Percentiles rank a stretch among this genome's conserved stretches.
phyloP scores from a whole-genome alignment of 176 grass and related monocot species.

The Triticum timopheevii region DNA sequence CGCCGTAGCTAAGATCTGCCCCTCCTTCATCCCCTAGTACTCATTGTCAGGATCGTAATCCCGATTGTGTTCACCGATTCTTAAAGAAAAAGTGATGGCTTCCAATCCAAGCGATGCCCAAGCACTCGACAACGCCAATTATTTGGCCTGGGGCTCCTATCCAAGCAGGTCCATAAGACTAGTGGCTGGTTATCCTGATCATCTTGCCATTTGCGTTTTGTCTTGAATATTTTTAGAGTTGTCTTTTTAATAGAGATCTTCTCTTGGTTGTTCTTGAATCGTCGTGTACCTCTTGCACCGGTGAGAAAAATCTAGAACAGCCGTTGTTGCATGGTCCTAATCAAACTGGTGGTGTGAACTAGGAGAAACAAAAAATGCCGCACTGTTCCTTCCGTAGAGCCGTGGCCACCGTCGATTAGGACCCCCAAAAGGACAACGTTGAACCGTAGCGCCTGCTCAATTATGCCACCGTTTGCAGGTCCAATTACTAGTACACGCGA shows the following conservation, averaged over 20 bases:
- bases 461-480: constrained; percentile 12
- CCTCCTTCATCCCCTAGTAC: no score
- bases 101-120: no score
- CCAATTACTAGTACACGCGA: not conserved
- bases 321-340: not conserved
- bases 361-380: not conserved
- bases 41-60: no score
- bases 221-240: no score
- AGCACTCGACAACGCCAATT: no score
- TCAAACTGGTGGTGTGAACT: not conserved
- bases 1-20: no score
- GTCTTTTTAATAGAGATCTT: not conserved
- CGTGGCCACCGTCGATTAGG: constrained; percentile 28
- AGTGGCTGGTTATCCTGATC: no score
- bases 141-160: no score
- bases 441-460: constrained; percentile 25
- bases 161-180: no score
- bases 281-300: not conserved
- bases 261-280: not conserved
- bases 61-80: no score
- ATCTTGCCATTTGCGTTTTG: no score
- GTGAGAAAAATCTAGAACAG: not conserved
- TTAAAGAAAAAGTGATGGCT: no score
- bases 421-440: constrained; percentile 41
- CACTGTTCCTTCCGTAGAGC: not conserved